A percentile compares a stretch with the other conserved stretches of the same genome.
phyloP scores from a whole-genome alignment of 1,284 basidiomycete species.

The Neolentinus lepideus region DNA sequence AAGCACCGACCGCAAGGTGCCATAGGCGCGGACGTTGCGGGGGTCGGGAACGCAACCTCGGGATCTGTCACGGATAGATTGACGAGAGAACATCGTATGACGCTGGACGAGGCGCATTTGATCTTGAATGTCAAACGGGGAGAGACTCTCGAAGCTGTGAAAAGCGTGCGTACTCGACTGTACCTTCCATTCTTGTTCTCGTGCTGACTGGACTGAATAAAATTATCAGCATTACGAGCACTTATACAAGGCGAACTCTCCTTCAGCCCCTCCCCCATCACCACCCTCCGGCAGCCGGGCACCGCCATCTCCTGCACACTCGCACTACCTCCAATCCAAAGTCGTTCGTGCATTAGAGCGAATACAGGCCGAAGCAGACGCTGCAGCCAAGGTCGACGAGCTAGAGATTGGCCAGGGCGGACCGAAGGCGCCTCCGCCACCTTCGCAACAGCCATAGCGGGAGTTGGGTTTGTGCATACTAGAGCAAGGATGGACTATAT shows the following conservation, averaged over 20 bases:
- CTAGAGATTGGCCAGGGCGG: not conserved
- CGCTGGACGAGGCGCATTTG: constrained; percentile 90
- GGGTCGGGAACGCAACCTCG: constrained; percentile 68
- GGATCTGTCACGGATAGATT: constrained; percentile 69
- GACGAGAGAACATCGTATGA: constrained; percentile 87
- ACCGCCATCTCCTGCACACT: constrained; percentile 45
- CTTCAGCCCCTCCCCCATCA: constrained; percentile 50
- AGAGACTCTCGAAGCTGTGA: constrained; percentile 59
- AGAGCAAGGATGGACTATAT: not conserved
- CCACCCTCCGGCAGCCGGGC: constrained; percentile 29
- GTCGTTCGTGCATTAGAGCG: constrained; percentile 91
- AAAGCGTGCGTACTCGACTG: constrained; percentile 50
- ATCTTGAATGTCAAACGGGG: constrained; percentile 89
- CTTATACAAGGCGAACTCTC: constrained; percentile 85
- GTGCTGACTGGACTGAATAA: constrained; percentile 2
- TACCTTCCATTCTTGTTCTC: not conserved
- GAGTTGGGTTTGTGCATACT: not conserved
- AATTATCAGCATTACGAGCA: constrained; percentile 79
- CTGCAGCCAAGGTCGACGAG: constrained; percentile 24
- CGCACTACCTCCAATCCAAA: constrained; percentile 95
- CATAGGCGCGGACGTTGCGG: constrained; percentile 56
- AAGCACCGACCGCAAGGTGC: constrained; percentile 63
- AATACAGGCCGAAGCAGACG: constrained; percentile 78
- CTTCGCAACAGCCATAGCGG: not conserved
- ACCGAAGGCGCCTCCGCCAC: not conserved